A percentile compares a stretch with the other conserved stretches of the same genome.
These are phyloP conservation scores for Chiua sp. DNA, from an alignment of 1,284 basidiomycete genomes.

Conservation along the genomic window DNA sequence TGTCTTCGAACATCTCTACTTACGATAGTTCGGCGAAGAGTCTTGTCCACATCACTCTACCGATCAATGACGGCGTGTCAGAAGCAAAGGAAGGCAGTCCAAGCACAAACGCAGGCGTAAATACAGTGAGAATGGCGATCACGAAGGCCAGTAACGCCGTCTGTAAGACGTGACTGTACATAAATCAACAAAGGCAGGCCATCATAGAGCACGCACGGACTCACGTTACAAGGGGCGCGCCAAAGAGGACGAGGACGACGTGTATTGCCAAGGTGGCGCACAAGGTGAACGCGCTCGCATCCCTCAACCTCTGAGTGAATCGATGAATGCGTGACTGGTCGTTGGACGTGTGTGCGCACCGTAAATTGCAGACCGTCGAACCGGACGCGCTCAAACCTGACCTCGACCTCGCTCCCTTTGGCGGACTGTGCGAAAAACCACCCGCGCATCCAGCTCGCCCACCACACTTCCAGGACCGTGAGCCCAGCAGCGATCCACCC, in stretches of 20 bases:
- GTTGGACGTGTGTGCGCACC: conserved; percentile 40
- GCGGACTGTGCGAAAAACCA: conserved; percentile 52
- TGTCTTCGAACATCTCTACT: conserved; percentile 40
- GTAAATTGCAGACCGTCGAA: conserved; percentile 29
- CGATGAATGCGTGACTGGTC: conserved; percentile 8
- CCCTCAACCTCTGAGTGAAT: conserved; percentile 37
- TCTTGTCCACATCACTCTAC: conserved; percentile 69
- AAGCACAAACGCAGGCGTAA: conserved; percentile 74
- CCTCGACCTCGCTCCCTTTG: conserved; percentile 40
- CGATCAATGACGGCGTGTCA: conserved; percentile 48
- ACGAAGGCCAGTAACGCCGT: conserved; percentile 76
- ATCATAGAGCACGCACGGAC: conserved; percentile 25
- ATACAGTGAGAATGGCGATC: conserved; percentile 69
- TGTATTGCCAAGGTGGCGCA: conserved; percentile 54
- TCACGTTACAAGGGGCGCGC: conserved; percentile 72
- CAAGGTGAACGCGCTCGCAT: conserved; percentile 61
- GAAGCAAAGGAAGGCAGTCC: conserved; percentile 60
- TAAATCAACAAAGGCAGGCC: conserved; percentile 14
- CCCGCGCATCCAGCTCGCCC: conserved; percentile 66
- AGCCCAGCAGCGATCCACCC: conserved; percentile 65
- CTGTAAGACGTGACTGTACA: conserved; percentile 51
- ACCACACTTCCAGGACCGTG: conserved; percentile 69
- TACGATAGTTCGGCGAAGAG: conserved; percentile 83
- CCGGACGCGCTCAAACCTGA: conserved; percentile 45
- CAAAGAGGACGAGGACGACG: conserved; percentile 66